Evolutionary conservation across 129 eudicot species (phyloP), one percentile per base, ranked within the genome.

Genomic region (Tagetes patula): DNA sequence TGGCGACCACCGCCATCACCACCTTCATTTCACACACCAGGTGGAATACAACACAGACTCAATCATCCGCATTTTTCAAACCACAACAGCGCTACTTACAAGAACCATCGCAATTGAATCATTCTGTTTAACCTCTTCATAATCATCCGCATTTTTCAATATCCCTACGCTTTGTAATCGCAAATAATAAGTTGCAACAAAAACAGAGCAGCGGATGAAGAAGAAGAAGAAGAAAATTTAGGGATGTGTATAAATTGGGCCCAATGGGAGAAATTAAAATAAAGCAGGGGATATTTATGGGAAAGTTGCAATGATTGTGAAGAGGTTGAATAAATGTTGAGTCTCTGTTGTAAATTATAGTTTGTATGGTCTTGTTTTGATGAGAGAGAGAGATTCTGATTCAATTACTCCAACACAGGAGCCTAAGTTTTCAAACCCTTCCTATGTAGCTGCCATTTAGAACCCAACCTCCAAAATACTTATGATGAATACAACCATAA

Each of bases 61-160:
- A 20, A 20, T 20, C 27, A 20, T 20, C 27, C 27, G 27, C 27
- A 20, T 20, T 20, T 20, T 20, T 20, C 96, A 92, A 76, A 92
- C 94, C 50, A 96, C 94, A 80, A 89, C 97, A 70, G 74, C 81
- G 30, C 96, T 92, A 43, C 89, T 81, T 5, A 92, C 52, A 70
- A 92, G 66, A 67, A 92, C 96, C 94, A 92, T 85, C 40, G 72
- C 69, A 79, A 92, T 82, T 3, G 96, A 85, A 48, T 75, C 84
- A 75, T 13, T 65, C 12, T 41, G 71, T 8, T 75, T 73, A 3
- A 69, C 50, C 49, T 80, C 85, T 37, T 79, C 66, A 72, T 62
- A 73, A 39, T 77, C 83, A 55, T 69, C 75, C 20, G 13, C 20
- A 40, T 83, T 80, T 42, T 72, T 63, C 8, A 38, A 82, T 65